Percentiles rank a stretch among this genome's conserved stretches.
Evolutionary conservation across 805 yeast species (phyloP).

Genomic region (Nakazawaea pomicola): DNA sequence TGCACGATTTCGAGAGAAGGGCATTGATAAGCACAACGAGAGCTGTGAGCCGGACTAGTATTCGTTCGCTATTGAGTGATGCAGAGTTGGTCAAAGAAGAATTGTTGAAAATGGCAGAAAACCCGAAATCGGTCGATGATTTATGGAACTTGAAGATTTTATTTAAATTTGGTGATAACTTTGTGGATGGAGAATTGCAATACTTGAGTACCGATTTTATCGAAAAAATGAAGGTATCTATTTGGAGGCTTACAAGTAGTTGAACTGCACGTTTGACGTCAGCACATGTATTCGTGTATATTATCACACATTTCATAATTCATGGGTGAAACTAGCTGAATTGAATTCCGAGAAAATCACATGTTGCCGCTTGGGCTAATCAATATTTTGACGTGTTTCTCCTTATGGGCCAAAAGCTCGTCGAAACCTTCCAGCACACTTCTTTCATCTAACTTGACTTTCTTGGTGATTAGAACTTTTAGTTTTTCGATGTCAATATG

Average conservation of each 20-base stretch:
- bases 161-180: constrained; percentile 53
- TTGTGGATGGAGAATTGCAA: constrained; percentile 31
- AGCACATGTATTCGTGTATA: too few species aligned
- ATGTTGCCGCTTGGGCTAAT: constrained; percentile 33
- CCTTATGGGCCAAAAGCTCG: constrained; percentile 48
- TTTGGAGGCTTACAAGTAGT: constrained; percentile 26
- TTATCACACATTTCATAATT: too few species aligned
- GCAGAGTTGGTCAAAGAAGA: constrained; percentile 49
- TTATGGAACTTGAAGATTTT: constrained; percentile 59
- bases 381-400: constrained; percentile 48
- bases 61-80: constrained; percentile 25
- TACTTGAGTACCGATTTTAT: constrained; percentile 47
- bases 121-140: constrained; percentile 44
- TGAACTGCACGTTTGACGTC: background rate
- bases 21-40: background rate
- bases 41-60: constrained; percentile 9
- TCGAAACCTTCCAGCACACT: constrained; percentile 50
- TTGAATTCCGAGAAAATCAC: too few species aligned
- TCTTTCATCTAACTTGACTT: constrained; percentile 37
- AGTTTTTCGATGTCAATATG: constrained; percentile 38
- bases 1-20: constrained; percentile 19
- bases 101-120: constrained; percentile 34
- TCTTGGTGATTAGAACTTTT: constrained; percentile 48
- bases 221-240: constrained; percentile 42
- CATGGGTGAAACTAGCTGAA: too few species aligned